Base-by-base conservation (phyloP, 2,329 filamentous ascomycete genomes). In the Acephala macrosclerotiorum region DNA sequence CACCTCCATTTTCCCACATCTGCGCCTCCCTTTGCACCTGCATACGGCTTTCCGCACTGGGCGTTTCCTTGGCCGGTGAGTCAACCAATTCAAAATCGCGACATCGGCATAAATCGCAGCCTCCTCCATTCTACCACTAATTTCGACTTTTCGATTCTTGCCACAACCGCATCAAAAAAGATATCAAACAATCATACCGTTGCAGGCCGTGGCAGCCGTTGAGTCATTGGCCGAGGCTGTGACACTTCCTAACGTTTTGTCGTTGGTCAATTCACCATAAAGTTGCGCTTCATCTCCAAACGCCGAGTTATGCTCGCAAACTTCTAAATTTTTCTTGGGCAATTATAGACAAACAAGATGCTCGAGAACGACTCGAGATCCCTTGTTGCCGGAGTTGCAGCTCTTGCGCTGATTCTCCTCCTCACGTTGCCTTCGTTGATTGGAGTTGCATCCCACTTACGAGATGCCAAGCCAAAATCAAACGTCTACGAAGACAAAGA, bases 401-500 rank as follows among this genome's bases (percentile, higher is more conserved):
- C 77, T 26, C 71, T 83, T 14, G 77, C 65, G 40, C 51, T 81
- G 45, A 73, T 79, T 18, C 70, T 73, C 36, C 68, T 82, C 22
- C 73, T 78, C 57, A 78, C 80, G 14, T 59, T 79, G 7, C 81
- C 81, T 11, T 78, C 79, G 47, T 38, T 80, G 25, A 65, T 75
- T 42, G 75, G 77, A 51, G 70, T 80, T 40, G 40, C 77, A 55
- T 70, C 70, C 36, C 80, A 82, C 70, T 69, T 70, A 76, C 65
- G 71, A 74, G 45, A 57, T 53, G 56, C 75, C 66, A 72, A 71
- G 76, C 45, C 70, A 58, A 67, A 74, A 76, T 65, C 73, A 47
- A 78, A 83, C 12, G 79, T 83, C 14, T 94, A 94, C 73, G 80
- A 88, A 71, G 91, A 94, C 73, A 79, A 83, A 67, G 91, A 94